Conservation (phyloP, 805 yeast species). For the Citeromyces nyonsensis region DNA sequence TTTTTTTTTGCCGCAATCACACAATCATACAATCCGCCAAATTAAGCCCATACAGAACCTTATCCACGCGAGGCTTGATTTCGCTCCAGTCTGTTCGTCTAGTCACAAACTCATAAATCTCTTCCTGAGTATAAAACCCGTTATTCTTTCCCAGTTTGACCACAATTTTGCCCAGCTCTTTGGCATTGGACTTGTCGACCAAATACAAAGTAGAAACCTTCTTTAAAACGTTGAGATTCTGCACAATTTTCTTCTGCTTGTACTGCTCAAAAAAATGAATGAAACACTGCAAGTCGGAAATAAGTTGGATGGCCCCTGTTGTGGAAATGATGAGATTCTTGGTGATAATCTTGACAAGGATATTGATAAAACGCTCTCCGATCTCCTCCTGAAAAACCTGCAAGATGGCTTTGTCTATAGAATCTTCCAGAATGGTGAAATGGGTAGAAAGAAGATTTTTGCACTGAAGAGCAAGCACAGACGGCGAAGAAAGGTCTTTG, state of each 20-base stretch:
- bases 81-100: constrained; percentile 76
- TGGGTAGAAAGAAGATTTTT: constrained; percentile 37
- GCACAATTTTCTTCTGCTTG: constrained; percentile 52
- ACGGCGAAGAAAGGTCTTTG: constrained; percentile 1
- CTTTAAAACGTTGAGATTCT: constrained; percentile 66
- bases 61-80: constrained; percentile 72
- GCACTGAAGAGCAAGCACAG: constrained; percentile 3
- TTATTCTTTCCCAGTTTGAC: constrained; percentile 76
- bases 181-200: constrained; percentile 48
- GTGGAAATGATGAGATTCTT: constrained; percentile 52
- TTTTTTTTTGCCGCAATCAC: no score
- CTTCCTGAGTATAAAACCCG: constrained; percentile 85
- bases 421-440: constrained; percentile 55
- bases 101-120: constrained; percentile 83
- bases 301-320: constrained; percentile 70
- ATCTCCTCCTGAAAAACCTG: constrained; percentile 93
- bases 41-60: constrained; percentile 87
- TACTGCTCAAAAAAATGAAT: constrained; percentile 55
- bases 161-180: constrained; percentile 70
- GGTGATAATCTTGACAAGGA: constrained; percentile 65
- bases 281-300: constrained; percentile 68
- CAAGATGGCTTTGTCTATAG: constrained; percentile 76
- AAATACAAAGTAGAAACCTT: constrained; percentile 76
- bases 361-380: constrained; percentile 70
- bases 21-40: constrained; percentile 57